These are phyloP conservation scores for Annulohypoxylon truncatum DNA, from an alignment of 2,329 filamentous ascomycete genomes.

Conservation along the genomic window DNA sequence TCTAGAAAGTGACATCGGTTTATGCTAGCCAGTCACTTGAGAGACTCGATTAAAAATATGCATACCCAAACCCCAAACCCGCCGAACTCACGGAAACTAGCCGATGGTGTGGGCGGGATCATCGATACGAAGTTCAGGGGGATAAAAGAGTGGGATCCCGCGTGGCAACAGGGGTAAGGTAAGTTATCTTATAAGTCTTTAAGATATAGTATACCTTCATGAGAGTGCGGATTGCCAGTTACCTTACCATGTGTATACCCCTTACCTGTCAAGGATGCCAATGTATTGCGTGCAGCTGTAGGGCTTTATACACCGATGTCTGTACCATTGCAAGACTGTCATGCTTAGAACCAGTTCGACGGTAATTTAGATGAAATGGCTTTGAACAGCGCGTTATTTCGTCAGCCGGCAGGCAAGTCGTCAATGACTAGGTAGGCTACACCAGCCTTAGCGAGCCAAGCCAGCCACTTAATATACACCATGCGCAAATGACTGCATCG, in stretches of 20 bases:
- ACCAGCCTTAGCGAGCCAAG: constrained; percentile 24
- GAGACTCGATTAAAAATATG: constrained; percentile 22
- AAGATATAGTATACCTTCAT: constrained; percentile 5
- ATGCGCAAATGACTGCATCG: constrained; percentile 20
- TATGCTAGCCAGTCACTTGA: constrained; percentile 16
- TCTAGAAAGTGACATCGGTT: constrained; percentile 41
- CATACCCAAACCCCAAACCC: constrained; percentile 10
- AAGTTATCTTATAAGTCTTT: neutral
- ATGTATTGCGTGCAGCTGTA: constrained; percentile 11
- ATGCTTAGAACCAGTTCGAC: constrained; percentile 3
- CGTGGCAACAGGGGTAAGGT: constrained; percentile 36
- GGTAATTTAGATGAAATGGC: constrained; percentile 28
- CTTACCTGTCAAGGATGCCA: neutral
- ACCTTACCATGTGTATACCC: neutral
- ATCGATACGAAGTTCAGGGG: constrained; percentile 43
- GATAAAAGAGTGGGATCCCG: constrained; percentile 25
- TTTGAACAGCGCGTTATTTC: constrained; percentile 9
- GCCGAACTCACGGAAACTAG: constrained; percentile 33
- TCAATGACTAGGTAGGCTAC: constrained; percentile 1
- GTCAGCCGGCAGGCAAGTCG: constrained; percentile 1
- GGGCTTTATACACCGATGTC: neutral
- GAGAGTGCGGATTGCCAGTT: neutral
- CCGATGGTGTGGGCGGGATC: constrained; percentile 33
- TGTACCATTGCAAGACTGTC: neutral
- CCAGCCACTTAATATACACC: constrained; percentile 36